Conservation (phyloP, 106 monocot species). For the Xerophyta viscosa region DNA sequence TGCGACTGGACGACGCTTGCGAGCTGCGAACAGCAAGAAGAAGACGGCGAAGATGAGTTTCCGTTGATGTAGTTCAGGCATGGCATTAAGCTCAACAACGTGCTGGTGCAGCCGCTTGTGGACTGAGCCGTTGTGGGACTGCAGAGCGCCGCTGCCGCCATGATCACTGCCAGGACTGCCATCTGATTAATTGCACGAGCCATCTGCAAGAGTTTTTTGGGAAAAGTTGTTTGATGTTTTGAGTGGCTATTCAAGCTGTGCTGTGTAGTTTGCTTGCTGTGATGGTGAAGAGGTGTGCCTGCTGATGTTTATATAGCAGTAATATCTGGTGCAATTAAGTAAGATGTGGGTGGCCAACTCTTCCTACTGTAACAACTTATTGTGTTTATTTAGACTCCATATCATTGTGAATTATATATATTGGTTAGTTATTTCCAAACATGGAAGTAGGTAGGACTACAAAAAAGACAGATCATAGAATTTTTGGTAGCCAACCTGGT, state of each 20-base stretch:
- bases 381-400: no score
- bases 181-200: not conserved
- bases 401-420: no score
- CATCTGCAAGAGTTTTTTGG: not conserved
- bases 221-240: no score
- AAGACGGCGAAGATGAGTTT: constrained; percentile 24
- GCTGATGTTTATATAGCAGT: not conserved
- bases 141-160: not conserved
- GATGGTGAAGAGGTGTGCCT: not conserved
- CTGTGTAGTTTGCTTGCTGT: not conserved
- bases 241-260: no score
- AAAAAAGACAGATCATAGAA: no score
- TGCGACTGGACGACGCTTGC: constrained; percentile 27
- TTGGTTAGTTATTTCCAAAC: no score
- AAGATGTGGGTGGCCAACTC: not conserved
- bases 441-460: no score
- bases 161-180: not conserved
- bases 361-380: no score
- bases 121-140: constrained; percentile 8
- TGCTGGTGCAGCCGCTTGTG: constrained; percentile 20
- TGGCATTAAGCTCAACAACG: constrained; percentile 29
- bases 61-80: constrained; percentile 46
- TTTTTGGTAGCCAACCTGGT: no score
- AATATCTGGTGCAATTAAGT: no score
- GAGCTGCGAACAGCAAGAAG: constrained; percentile 50